Conservation (phyloP, 192 early-diverging fungal genomes). For the Coemansia sp. region DNA sequence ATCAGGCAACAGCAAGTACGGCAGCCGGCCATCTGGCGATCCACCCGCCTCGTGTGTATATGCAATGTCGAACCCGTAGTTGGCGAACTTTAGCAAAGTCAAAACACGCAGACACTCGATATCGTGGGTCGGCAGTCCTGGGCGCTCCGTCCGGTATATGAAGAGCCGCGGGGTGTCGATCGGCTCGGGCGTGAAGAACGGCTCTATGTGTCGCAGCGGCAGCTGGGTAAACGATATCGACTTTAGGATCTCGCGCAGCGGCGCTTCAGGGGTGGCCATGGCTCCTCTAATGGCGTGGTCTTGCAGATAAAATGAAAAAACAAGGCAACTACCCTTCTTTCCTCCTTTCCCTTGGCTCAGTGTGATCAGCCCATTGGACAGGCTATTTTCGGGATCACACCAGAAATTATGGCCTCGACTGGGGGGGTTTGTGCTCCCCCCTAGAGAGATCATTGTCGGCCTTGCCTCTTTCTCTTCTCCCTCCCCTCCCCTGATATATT, state of each 20-base stretch:
- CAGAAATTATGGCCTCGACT: no score
- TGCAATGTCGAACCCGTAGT: constrained; percentile 25
- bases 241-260: constrained; percentile 40
- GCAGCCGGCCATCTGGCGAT: constrained; percentile 30
- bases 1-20: constrained; percentile 29
- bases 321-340: no score
- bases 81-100: constrained; percentile 20
- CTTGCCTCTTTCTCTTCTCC: not conserved
- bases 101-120: constrained; percentile 20
- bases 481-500: not conserved
- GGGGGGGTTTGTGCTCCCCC: no score
- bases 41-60: constrained; percentile 25
- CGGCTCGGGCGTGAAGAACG: constrained; percentile 19
- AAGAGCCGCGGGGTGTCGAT: constrained; percentile 17
- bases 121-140: constrained; percentile 18
- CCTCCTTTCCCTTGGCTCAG: no score
- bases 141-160: constrained; percentile 3
- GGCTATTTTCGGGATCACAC: no score
- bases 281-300: not conserved
- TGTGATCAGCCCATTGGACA: no score
- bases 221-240: constrained; percentile 39
- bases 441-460: no score
- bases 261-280: constrained; percentile 45
- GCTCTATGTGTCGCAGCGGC: constrained; percentile 17
- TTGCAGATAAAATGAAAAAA: not conserved